Percentiles rank a stretch among this genome's conserved stretches.
These are phyloP conservation scores for Epichloe gansuensis DNA, from an alignment of 2,329 filamentous ascomycete genomes.

Conservation along the genomic window DNA sequence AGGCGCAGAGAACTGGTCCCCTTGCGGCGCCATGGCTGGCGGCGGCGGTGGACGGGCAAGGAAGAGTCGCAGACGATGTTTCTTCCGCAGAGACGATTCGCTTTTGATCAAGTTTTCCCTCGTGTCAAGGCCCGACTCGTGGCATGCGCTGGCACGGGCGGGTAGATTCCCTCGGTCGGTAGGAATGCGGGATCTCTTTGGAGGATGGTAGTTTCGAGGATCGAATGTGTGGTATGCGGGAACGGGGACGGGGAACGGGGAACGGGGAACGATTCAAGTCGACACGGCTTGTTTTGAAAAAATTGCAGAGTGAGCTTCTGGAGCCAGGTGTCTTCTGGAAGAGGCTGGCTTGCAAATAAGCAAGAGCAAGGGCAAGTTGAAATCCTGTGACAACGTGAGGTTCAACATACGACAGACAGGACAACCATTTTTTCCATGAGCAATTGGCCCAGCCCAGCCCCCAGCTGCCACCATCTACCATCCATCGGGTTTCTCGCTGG, in stretches of 20 bases:
- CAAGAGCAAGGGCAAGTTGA: no score
- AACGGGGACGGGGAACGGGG: neutral
- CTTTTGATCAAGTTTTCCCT: neutral
- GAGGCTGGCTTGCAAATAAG: no score
- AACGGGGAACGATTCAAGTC: neutral
- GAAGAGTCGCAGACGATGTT: neutral
- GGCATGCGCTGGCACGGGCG: neutral
- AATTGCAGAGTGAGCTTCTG: no score
- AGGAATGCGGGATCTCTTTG: no score
- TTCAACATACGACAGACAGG: no score
- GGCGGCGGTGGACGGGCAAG: constrained; percentile 16
- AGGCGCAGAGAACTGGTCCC: constrained; percentile 50
- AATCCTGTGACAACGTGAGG: no score
- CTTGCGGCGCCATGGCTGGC: constrained; percentile 46
- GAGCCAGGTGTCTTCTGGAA: no score
- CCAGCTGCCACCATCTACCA: neutral
- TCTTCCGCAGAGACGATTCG: neutral
- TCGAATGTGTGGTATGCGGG: constrained; percentile 1
- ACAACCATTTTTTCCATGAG: no score
- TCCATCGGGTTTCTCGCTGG: neutral
- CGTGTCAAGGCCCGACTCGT: neutral
- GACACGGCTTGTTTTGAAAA: neutral
- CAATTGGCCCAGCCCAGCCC: neutral
- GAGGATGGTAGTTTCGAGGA: no score
- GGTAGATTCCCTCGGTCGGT: neutral